Evolutionary conservation across 192 early-diverging fungal species (phyloP), one percentile per base, ranked within the genome.

Genomic region (Bifiguratus adelaidae): DNA sequence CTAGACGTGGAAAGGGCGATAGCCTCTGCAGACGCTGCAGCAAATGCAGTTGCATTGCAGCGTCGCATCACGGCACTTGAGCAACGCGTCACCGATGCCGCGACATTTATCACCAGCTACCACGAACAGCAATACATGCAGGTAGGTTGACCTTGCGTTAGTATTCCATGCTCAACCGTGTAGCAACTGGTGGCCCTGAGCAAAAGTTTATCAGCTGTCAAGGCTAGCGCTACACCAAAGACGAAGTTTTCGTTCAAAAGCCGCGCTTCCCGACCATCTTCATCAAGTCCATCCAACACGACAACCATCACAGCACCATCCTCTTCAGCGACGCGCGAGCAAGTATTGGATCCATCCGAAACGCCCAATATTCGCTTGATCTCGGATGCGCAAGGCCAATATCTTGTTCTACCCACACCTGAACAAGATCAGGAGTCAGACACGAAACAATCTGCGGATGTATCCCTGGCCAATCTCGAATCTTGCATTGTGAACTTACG

Each of bases 211-310:
- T 53, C 19, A 55, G 41, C 1, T 48, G 59, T 44, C 48, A 63
- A 25, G 44, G 60, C 4, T 54, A 63, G 35, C 47, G 76, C 15
- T n/a, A 56, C 63, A 3, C 78, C 78, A 3, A 81, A 77, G 30
- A 40, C 58, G 18, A 81, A 81, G 52, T 86, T 86, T 43, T 80
- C 83, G 1, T 84, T 84, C 60, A 81, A 81, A 55, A 70, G 69
- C 7, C 58, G 71, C 13, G 37, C 37, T 5, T 11, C 37, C 15
- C 18, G 18, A 6, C 6, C 37, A 15, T 21, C 22, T 21, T 40
- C 37, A 15, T 15, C 37, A 15, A 13, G 5, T 1, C 37, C 37
- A 11, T 11, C 37, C 22, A 20, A 40, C 37, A 40, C 37, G 18
- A 6, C 37, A 40, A 13, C 37, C 7, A 7, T 21, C 7, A 13